phyloP scores from a whole-genome alignment of 2,329 filamentous ascomycete genomes.

The Talaromyces pinophilus region DNA sequence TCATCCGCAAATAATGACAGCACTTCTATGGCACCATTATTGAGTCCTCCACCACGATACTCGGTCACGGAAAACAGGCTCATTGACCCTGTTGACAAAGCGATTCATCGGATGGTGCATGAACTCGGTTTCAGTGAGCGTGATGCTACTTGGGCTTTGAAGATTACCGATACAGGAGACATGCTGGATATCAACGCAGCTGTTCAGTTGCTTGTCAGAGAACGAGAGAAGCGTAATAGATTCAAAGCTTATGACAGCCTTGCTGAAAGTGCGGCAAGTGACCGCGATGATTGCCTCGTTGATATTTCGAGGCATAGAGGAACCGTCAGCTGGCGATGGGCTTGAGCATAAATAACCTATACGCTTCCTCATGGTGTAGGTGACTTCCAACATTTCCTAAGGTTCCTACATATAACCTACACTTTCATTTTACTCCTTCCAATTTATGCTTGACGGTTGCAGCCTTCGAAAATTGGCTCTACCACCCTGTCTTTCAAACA shows the following conservation, averaged over 20 bases:
- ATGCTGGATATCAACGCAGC: slow-evolving; percentile 60
- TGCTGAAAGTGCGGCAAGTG: background rate
- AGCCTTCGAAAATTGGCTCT: background rate
- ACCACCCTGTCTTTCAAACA: background rate
- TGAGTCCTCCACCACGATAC: slow-evolving; percentile 25
- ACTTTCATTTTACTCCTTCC: background rate
- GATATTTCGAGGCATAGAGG: slow-evolving; percentile 29
- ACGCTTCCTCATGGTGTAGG: background rate
- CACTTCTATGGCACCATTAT: slow-evolving; percentile 20
- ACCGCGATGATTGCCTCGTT: slow-evolving; percentile 20
- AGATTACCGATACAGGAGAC: slow-evolving; percentile 61
- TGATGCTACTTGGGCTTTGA: slow-evolving; percentile 59
- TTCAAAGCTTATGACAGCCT: slow-evolving; percentile 25
- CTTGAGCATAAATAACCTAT: slow-evolving; percentile 25
- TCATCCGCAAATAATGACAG: slow-evolving; percentile 4
- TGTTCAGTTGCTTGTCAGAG: slow-evolving; percentile 55
- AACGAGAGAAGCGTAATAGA: slow-evolving; percentile 33
- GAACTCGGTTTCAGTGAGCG: slow-evolving; percentile 61
- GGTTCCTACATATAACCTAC: background rate
- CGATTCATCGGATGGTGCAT: slow-evolving; percentile 57
- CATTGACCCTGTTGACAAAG: slow-evolving; percentile 58
- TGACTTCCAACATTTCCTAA: background rate
- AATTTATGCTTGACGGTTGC: background rate
- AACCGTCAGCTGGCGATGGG: slow-evolving; percentile 43
- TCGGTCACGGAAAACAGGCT: slow-evolving; percentile 27